Percentiles rank a stretch among this genome's conserved stretches.
phyloP scores from a whole-genome alignment of 805 yeast genomes.

The Priceomyces carsonii region DNA sequence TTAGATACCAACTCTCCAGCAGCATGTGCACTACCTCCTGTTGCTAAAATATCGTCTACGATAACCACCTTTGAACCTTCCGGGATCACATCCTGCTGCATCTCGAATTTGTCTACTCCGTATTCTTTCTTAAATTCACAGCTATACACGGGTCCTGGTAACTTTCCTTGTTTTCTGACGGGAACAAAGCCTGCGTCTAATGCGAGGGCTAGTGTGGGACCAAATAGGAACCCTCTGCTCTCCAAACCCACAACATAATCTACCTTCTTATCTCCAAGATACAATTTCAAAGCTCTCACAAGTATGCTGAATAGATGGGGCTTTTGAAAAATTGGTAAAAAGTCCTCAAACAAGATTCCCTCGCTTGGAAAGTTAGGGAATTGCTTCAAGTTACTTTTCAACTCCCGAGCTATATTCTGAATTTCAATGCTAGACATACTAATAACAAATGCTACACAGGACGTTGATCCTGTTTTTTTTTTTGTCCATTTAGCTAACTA shows the following conservation, averaged over 20 bases:
- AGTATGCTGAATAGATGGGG: slow-evolving; percentile 82
- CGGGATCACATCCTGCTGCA: slow-evolving; percentile 81
- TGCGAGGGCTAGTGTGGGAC: slow-evolving; percentile 91
- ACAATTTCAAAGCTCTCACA: slow-evolving; percentile 75
- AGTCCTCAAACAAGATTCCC: slow-evolving; percentile 94
- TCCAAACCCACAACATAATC: slow-evolving; percentile 94
- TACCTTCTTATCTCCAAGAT: slow-evolving; percentile 64
- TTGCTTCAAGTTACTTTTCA: slow-evolving; percentile 48
- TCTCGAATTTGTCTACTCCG: slow-evolving; percentile 86
- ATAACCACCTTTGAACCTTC: slow-evolving; percentile 79
- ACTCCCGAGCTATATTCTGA: slow-evolving; percentile 35
- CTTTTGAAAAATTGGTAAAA: slow-evolving; percentile 86
- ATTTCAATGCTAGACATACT: slow-evolving; percentile 17
- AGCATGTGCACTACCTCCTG: slow-evolving; percentile 95
- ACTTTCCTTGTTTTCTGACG: slow-evolving; percentile 91
- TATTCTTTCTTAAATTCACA: slow-evolving; percentile 89
- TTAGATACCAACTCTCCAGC: slow-evolving; percentile 80
- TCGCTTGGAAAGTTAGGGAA: slow-evolving; percentile 93
- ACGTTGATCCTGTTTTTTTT: too few species aligned
- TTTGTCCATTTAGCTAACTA: too few species aligned
- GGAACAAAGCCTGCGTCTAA: slow-evolving; percentile 91
- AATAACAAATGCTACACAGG: too few species aligned
- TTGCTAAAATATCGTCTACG: slow-evolving; percentile 96
- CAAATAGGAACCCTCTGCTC: slow-evolving; percentile 95
- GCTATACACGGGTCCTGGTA: slow-evolving; percentile 78